Conservation (phyloP, 345 rosid genomes). For the Psidium friedrichsthalianum region DNA sequence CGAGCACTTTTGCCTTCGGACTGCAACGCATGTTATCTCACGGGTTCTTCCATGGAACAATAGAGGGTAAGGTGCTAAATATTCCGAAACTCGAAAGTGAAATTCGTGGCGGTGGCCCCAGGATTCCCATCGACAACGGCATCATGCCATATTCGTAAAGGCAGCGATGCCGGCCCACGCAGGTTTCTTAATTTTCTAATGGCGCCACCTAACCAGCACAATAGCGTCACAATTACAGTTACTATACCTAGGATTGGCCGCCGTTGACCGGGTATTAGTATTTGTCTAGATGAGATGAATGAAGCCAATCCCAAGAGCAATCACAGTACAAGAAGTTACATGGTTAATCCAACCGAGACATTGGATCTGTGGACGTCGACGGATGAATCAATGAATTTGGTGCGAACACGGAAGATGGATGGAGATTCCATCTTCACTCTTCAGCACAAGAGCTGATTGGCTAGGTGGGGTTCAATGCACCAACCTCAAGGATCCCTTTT, state of each 20-base stretch:
- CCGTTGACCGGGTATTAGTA: neutral
- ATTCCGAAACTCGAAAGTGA: neutral
- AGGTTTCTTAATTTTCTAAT: neutral
- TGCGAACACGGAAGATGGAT: neutral
- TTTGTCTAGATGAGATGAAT: neutral
- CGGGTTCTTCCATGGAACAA: neutral
- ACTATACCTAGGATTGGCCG: neutral
- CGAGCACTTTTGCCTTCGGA: no score
- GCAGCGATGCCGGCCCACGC: neutral
- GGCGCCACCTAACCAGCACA: neutral
- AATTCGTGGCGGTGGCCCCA: neutral
- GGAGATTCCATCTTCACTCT: neutral
- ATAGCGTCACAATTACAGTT: neutral
- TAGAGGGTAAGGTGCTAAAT: neutral
- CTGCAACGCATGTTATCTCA: no score
- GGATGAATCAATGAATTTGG: neutral
- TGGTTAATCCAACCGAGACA: neutral
- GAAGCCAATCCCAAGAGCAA: neutral
- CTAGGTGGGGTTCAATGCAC: neutral
- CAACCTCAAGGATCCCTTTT: neutral
- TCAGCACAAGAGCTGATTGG: neutral
- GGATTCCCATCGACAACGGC: neutral
- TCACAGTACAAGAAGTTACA: neutral
- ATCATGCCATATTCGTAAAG: neutral
- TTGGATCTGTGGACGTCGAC: neutral